Evolutionary conservation across 441 rosid genomes (phyloP).

Genomic region (Adansonia madagascariensis): DNA sequence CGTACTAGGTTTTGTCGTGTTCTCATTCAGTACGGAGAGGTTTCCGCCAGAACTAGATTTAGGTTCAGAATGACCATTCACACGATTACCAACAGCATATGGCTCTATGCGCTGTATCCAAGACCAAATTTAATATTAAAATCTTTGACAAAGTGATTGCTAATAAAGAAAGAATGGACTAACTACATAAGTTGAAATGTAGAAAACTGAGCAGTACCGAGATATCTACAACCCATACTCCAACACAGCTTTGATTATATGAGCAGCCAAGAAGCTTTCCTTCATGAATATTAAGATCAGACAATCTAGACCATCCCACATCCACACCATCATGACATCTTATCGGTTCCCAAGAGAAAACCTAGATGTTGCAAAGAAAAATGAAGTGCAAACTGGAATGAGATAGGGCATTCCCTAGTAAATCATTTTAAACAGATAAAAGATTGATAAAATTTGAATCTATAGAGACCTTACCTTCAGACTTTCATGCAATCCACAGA

Average conservation of each 20-base stretch:
- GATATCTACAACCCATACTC: constrained; percentile 99
- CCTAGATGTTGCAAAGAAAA: constrained; percentile 49
- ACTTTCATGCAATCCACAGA: constrained; percentile 96
- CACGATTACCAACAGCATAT: constrained; percentile 53
- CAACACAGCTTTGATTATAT: constrained; percentile 95
- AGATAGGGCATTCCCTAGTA: constrained; percentile 18
- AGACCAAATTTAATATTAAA: constrained; percentile 23
- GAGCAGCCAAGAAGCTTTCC: constrained; percentile 99
- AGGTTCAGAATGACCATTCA: constrained; percentile 62
- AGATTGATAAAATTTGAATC: constrained; percentile 24
- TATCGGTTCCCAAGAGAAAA: constrained; percentile 98
- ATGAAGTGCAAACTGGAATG: constrained; percentile 26
- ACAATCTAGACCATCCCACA: constrained; percentile 98
- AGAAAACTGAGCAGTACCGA: constrained; percentile 59
- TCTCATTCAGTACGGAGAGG: constrained; percentile 59
- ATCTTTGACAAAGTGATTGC: constrained; percentile 32
- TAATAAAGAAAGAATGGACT: constrained; percentile 29
- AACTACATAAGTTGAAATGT: constrained; percentile 26
- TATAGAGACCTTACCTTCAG: constrained; percentile 61
- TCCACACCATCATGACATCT: constrained; percentile 88
- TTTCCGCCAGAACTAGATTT: constrained; percentile 58
- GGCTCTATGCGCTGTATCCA: constrained; percentile 73
- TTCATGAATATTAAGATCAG: constrained; percentile 92
- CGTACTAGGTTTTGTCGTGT: constrained; percentile 56
- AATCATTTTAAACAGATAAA: neutral